Evolutionary conservation across 2,329 filamentous ascomycete genomes (phyloP), one percentile per base, ranked within the genome.

Genomic region (Diaporthe ampelina): DNA sequence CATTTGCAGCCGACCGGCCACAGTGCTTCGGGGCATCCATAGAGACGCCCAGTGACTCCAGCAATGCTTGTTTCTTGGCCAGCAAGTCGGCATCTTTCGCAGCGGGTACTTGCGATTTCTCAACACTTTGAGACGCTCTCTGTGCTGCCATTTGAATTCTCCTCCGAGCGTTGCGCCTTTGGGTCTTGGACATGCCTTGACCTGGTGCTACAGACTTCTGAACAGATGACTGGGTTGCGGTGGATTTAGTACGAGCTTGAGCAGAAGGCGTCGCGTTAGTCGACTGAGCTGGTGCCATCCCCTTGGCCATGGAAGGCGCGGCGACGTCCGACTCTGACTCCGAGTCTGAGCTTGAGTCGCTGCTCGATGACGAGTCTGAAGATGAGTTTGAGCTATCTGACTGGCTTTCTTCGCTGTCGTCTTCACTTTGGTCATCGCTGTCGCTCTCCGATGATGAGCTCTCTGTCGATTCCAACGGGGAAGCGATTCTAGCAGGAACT

Each of bases 131-230:
- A 11, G 63, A 75, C 24, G 52, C 76, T 65, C 72, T 78, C 54
- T 70, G 76, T 15, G 70, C 73, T 73, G 13, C 78, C n/a, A 35
- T 77, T 61, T 70, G 77, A 50, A 35, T 80, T 78, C 85, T 85
- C 57, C 88, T 84, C 37, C 89, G 84, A 11, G 84, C 85, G 75
- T 91, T 91, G 8, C 89, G 85, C 75, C 84, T 88, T 76, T 87
- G 86, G 0, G 89, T 91, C 45, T 78, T 82, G 0, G 81, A 80
- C 67, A 86, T 78, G 10, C 82, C 80, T 57, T 79, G 77, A 7
- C 80, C 78, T 13, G 80, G 80, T 1, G 77, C 74, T 11, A 78
- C 77, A 5, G 65, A 57, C 35, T 1, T 45, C 37, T 63, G 35
- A 37, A 45, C 17, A 50, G 50, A 15, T 26, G 43, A 26, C 13